Base-by-base conservation (phyloP, 257 asterid genomes). In the Verbascum thapsus region DNA sequence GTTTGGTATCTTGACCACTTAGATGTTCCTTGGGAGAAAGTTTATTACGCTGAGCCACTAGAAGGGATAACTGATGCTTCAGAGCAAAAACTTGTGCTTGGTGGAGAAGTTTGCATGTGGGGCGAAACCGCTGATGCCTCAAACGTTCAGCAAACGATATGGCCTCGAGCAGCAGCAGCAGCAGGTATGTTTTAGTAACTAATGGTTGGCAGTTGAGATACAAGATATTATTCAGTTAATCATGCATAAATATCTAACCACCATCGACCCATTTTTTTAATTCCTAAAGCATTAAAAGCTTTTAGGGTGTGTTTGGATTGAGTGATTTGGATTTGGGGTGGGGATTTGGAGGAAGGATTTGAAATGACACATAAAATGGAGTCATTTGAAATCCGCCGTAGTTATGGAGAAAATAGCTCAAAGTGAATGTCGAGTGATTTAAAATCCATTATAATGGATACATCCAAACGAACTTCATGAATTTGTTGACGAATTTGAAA, bases 81-180 rank as follows among this genome's bases (percentile, higher is more conserved):
- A 54, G 68, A 76, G 64, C 88, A 91, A 76, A 77, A 83, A 56
- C 95, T 86, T 49, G 90, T 91, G 67, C 80, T 91, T 45, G 98
- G 98, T 50, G 98, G 96, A 42, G 96, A 91, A 82, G 98, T 84
- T 54, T 91, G 98, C 83, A 84, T 88, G 95, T 91, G 98, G 98
- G 77, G 84, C 40, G 98, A 88, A 78, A 84, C 74, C 22, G 94
- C 85, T 50, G 98, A 91, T 84, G 78, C 98, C 64, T 91, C 98
- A 0, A 69, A 88, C 61, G 83, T 88, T 70, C 94, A 80, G 45
- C 94, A 88, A 74, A 91, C 94, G 63, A 88, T 88, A 79, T 91
- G 98, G 98, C 98, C 98, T 61, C 91, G 98, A 79, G 98, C 98
- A 59, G 98, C 96, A 12, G 98, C 96, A 8, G 96, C 89, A 38